A percentile compares a stretch with the other conserved stretches of the same genome.
phyloP scores from a whole-genome alignment of 257 asterid genomes.

The Solanum appendiculatum region DNA sequence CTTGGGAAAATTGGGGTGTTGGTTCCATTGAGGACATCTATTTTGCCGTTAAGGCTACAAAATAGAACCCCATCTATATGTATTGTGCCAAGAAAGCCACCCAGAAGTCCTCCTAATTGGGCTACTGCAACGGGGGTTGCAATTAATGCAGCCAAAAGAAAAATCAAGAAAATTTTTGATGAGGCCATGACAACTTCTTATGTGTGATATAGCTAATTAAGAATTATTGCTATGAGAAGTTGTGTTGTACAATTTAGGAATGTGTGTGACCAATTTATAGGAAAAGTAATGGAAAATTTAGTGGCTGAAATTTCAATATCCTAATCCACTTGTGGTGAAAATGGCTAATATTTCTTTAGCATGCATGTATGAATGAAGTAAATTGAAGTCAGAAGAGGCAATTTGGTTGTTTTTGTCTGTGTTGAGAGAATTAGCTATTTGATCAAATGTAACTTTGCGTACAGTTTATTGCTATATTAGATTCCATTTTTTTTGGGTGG shows the following conservation, averaged over 20 bases:
- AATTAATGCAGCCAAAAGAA: conserved; percentile 11
- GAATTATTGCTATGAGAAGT: neutral
- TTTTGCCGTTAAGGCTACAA: conserved; percentile 28
- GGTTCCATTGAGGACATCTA: conserved; percentile 7
- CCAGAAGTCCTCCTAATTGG: conserved; percentile 20
- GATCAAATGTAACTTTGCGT: neutral
- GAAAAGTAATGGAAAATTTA: neutral
- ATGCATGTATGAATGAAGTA: neutral
- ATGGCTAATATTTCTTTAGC: neutral
- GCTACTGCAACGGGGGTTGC: conserved; percentile 29
- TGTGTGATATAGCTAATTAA: neutral
- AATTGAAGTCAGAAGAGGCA: neutral
- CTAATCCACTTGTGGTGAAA: neutral
- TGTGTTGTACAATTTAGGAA: neutral
- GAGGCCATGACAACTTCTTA: conserved; percentile 8
- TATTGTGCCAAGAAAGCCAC: conserved; percentile 5
- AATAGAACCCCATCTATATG: conserved; percentile 29
- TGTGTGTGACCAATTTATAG: conserved; percentile 22
- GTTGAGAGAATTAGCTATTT: neutral
- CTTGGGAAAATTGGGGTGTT: conserved; percentile 36
- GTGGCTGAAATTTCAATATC: neutral
- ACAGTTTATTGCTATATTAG: conserved; percentile 1
- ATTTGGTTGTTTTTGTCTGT: neutral
- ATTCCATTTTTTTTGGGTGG: conserved; percentile 19
- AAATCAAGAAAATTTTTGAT: neutral